Conservation (phyloP, 1,284 basidiomycete genomes). For the Ceratobasidium sp. region DNA sequence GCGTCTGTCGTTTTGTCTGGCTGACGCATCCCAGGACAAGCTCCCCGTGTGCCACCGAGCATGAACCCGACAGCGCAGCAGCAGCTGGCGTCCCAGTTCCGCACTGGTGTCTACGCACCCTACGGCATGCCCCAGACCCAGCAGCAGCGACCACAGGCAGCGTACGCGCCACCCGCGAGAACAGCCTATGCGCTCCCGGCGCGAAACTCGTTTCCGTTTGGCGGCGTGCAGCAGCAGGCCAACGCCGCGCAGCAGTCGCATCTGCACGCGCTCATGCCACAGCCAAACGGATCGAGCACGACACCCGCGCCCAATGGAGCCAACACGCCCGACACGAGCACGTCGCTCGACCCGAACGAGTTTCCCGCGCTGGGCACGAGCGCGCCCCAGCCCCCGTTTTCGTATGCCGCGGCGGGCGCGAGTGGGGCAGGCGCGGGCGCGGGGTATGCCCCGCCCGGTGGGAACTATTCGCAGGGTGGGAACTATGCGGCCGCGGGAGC, state of each 20-base stretch:
- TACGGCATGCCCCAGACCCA: constrained; percentile 68
- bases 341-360: constrained; percentile 84
- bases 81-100: constrained; percentile 71
- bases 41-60: constrained; percentile 78
- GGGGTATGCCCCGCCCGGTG: constrained; percentile 54
- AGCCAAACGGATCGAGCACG: constrained; percentile 30
- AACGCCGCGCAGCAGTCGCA: constrained; percentile 18
- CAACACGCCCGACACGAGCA: constrained; percentile 49
- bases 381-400: constrained; percentile 55
- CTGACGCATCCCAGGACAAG: constrained; percentile 67
- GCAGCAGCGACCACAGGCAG: constrained; percentile 67
- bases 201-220: constrained; percentile 68
- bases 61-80: constrained; percentile 61
- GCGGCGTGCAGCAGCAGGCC: constrained; percentile 62
- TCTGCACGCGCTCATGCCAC: constrained; percentile 34
- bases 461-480: constrained; percentile 34
- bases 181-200: constrained; percentile 66
- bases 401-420: constrained; percentile 56
- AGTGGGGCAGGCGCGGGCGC: constrained; percentile 55
- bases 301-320: constrained; percentile 25
- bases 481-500: constrained; percentile 39
- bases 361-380: constrained; percentile 81
- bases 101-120: constrained; percentile 64
- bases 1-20: constrained; percentile 2
- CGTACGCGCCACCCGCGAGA: constrained; percentile 62